phyloP scores from a whole-genome alignment of 805 yeast genomes.

The Yarrowia hollandica region DNA sequence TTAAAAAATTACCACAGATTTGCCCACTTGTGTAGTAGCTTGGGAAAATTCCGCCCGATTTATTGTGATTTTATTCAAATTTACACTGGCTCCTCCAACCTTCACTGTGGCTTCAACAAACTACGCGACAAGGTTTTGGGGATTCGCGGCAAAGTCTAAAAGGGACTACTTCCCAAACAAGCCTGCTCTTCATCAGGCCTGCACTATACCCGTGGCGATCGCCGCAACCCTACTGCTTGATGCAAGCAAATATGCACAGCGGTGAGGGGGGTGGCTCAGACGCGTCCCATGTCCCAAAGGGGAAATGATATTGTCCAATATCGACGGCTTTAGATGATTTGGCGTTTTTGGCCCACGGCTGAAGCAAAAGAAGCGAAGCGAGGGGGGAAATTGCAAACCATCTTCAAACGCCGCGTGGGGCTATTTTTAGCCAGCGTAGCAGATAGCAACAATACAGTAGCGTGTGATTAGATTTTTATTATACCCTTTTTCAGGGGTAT shows the following conservation, averaged over 20 bases:
- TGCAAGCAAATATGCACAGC: neutral
- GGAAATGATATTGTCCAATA: constrained; percentile 15
- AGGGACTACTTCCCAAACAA: constrained; percentile 18
- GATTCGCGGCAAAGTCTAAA: neutral
- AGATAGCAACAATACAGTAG: too few relatives aligned
- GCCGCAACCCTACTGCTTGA: neutral
- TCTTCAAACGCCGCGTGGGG: constrained; percentile 9
- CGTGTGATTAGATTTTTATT: too few relatives aligned
- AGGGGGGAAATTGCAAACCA: too few relatives aligned
- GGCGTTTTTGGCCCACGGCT: neutral
- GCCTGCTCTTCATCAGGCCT: neutral
- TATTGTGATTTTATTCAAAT: too few relatives aligned
- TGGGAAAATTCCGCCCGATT: too few relatives aligned
- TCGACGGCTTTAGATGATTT: neutral
- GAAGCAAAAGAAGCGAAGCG: too few relatives aligned
- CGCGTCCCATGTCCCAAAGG: neutral
- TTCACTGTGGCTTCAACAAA: too few relatives aligned
- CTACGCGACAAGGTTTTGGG: neutral
- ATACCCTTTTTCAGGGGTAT: too few relatives aligned
- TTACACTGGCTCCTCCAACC: too few relatives aligned
- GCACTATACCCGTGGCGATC: constrained; percentile 18
- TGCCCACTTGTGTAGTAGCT: too few relatives aligned
- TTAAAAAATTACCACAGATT: too few relatives aligned
- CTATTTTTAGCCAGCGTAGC: too few relatives aligned
- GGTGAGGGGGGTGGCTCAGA: neutral